Evolutionary conservation across 139 green algal genomes (phyloP).

Genomic region (Haematococcus sp.): DNA sequence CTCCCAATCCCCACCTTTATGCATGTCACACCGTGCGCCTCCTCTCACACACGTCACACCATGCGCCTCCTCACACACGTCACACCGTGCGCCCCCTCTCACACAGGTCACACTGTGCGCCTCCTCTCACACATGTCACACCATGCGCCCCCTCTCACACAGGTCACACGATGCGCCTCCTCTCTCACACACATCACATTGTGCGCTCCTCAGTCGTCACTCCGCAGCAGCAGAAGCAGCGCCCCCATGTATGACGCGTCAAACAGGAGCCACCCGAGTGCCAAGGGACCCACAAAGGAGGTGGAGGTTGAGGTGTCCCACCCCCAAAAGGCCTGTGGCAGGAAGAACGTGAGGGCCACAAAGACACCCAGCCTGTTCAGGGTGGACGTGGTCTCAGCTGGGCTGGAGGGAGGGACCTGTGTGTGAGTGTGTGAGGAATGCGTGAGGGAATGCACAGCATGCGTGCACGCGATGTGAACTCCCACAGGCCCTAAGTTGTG

Average conservation of each 20-base stretch:
- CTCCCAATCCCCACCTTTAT: too few species aligned
- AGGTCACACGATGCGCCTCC: too few species aligned
- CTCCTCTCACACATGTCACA: too few species aligned
- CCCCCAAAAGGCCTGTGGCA: conserved; percentile 19
- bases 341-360: conserved; percentile 18
- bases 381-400: background rate
- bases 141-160: too few species aligned
- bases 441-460: background rate
- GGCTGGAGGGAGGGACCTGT: conserved; percentile 5
- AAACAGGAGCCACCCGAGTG: conserved; percentile 27
- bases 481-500: too few species aligned
- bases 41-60: too few species aligned
- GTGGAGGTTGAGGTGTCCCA: conserved; percentile 14
- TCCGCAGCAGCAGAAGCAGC: conserved; percentile 14
- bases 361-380: conserved; percentile 20
- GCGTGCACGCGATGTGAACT: too few species aligned
- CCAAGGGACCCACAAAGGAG: conserved; percentile 8
- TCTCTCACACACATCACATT: too few species aligned
- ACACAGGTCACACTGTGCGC: too few species aligned
- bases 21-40: too few species aligned
- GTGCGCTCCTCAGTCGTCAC: background rate
- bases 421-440: background rate
- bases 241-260: conserved; percentile 27
- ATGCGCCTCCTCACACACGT: too few species aligned
- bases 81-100: too few species aligned